phyloP scores from a whole-genome alignment of 2,329 filamentous ascomycete species.

The Trichophyton mentagrophytes region DNA sequence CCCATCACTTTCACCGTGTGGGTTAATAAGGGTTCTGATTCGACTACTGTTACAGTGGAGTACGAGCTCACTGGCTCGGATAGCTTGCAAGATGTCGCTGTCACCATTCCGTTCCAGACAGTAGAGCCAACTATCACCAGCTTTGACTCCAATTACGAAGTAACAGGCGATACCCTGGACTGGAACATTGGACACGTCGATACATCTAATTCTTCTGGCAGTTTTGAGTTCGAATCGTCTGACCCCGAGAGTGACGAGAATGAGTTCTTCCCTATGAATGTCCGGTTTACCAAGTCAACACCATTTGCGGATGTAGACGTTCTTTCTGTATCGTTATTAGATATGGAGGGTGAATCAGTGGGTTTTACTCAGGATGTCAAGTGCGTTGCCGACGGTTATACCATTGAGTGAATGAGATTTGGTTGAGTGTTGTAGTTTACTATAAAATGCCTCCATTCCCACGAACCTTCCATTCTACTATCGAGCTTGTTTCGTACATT shows the following conservation, averaged over 20 bases:
- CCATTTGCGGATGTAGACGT: conserved; percentile 92
- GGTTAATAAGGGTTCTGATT: conserved; percentile 78
- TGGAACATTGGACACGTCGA: conserved; percentile 86
- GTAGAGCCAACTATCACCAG: conserved; percentile 80
- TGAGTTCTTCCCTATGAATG: conserved; percentile 95
- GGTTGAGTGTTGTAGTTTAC: not conserved
- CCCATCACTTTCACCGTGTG: conserved; percentile 96
- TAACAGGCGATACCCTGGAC: conserved; percentile 81
- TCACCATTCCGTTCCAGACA: conserved; percentile 74
- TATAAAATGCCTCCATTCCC: not conserved
- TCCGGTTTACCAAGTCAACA: conserved; percentile 71
- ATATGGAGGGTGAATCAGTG: conserved; percentile 33
- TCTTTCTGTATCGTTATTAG: conserved; percentile 29
- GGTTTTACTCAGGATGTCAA: conserved; percentile 35
- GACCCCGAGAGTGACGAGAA: conserved; percentile 73
- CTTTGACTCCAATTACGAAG: conserved; percentile 89
- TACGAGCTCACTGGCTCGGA: conserved; percentile 83
- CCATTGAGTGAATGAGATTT: conserved; percentile 28
- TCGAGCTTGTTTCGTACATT: not conserved
- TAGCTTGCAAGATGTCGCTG: conserved; percentile 66
- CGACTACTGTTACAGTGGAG: conserved; percentile 83
- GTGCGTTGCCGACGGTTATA: conserved; percentile 33
- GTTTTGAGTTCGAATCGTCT: conserved; percentile 90
- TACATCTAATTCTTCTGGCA: conserved; percentile 66
- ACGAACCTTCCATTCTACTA: not conserved